These are phyloP conservation scores for Gyrodon lividus DNA, from an alignment of 768 basidiomycete species.

Conservation along the genomic window DNA sequence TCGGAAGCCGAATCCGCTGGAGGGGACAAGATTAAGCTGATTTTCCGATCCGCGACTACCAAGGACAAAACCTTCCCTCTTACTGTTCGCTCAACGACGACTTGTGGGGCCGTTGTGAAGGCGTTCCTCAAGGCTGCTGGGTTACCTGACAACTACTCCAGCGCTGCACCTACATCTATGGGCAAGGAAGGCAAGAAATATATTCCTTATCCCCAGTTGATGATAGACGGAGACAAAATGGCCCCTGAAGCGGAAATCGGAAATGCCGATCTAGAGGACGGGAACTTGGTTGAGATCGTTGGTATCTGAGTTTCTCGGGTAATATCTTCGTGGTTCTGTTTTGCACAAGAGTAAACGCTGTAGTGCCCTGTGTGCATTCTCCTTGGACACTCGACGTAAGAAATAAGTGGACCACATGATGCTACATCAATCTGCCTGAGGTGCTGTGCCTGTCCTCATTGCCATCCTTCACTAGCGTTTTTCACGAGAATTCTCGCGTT, in stretches of 20 bases:
- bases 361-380: constrained; percentile 5
- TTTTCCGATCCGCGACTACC: constrained; percentile 55
- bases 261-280: constrained; percentile 72
- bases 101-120: constrained; percentile 71
- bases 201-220: constrained; percentile 36
- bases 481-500: constrained; percentile 87
- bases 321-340: neutral
- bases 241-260: constrained; percentile 58
- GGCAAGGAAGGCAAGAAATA: constrained; percentile 33
- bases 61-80: constrained; percentile 56
- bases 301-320: constrained; percentile 41
- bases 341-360: constrained; percentile 8
- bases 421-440: neutral
- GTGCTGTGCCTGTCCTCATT: constrained; percentile 5
- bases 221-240: constrained; percentile 73
- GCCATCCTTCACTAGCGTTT: constrained; percentile 62
- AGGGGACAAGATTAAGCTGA: constrained; percentile 59
- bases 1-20: constrained; percentile 38
- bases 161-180: constrained; percentile 32
- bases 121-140: constrained; percentile 72
- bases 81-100: constrained; percentile 72
- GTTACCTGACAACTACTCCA: constrained; percentile 53
- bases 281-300: constrained; percentile 74
- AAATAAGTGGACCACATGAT: neutral
- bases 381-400: neutral